Evolutionary conservation across 2,329 filamentous ascomycete genomes (phyloP), one percentile per base, ranked within the genome.

Genomic region (Tolypocladium paradoxum): DNA sequence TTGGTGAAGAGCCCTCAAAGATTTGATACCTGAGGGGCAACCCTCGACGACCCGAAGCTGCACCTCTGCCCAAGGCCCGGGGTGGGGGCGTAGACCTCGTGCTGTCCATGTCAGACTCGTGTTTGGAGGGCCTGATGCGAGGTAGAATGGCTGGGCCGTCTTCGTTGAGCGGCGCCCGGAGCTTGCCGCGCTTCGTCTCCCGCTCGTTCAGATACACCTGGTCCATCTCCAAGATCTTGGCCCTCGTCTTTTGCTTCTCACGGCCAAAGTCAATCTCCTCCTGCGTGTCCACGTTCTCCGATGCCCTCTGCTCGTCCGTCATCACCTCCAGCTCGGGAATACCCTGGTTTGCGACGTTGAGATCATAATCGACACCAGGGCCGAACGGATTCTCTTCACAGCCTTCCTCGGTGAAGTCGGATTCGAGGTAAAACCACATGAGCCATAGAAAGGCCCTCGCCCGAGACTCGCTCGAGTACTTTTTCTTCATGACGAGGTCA

Each of bases 381-480:
- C 93, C 93, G 62, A 96, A 99, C 0, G 93, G 93, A 63, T 99
- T 99, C 61, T 88, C 85, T 48, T 89, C 79, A 46, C 90, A 92
- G 53, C 88, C 90, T 62, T 96, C 88, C 61, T 87, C 83, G 0
- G 88, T 88, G 61, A 96, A 97, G 66, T 96, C 90, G 31, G 91
- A 96, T 68, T 99, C 93, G 20, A 99, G 79, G 65, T 99, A 97
- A 76, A 93, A 96, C 93, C 93, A 99, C 84, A 99, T 95, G 57
- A 99, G 76, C 93, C 93, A 99, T 22, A 99, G 73, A 61, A 99
- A 99, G 0, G 92, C 92, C 46, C 76, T 84, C 1, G 93, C 91
- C 57, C 93, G 82, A 56, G 89, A 95, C 60, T 77, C 73, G 69
- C 91, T 97, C 54, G 85, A 89, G 56, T 90, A 79, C 27, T 88